These are phyloP conservation scores for Aureobasidium musti DNA, from an alignment of 2,329 filamentous ascomycete species.

Conservation along the genomic window DNA sequence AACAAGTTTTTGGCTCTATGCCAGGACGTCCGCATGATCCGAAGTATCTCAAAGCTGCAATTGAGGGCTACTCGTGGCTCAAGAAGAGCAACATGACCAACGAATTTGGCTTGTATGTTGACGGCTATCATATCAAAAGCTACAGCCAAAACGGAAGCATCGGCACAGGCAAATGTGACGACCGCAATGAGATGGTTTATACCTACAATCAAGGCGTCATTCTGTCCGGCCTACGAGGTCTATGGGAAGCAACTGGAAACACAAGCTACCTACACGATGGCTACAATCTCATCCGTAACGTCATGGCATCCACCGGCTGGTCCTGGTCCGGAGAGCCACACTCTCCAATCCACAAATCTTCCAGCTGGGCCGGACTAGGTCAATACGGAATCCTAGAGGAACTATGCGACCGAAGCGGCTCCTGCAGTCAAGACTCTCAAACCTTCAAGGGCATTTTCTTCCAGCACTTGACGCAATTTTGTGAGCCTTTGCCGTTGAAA, in stretches of 20 bases:
- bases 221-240: slow-evolving; percentile 74
- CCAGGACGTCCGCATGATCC: slow-evolving; percentile 64
- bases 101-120: slow-evolving; percentile 71
- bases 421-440: slow-evolving; percentile 80
- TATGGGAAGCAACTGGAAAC: slow-evolving; percentile 79
- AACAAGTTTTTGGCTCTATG: slow-evolving; percentile 28
- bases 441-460: slow-evolving; percentile 97
- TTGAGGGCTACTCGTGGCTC: slow-evolving; percentile 69
- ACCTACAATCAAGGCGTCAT: slow-evolving; percentile 96
- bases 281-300: slow-evolving; percentile 71
- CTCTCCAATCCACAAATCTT: not conserved
- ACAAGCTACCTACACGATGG: slow-evolving; percentile 73
- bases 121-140: slow-evolving; percentile 85
- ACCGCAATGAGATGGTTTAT: slow-evolving; percentile 83
- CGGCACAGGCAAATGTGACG: slow-evolving; percentile 73
- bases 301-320: slow-evolving; percentile 80
- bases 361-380: slow-evolving; percentile 72
- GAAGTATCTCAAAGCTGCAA: slow-evolving; percentile 61
- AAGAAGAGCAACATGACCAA: slow-evolving; percentile 66
- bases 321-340: slow-evolving; percentile 41
- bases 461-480: slow-evolving; percentile 81
- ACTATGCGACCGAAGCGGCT: slow-evolving; percentile 70
- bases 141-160: slow-evolving; percentile 56
- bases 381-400: slow-evolving; percentile 80
- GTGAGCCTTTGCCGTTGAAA: slow-evolving; percentile 59